Conservation (phyloP, 768 basidiomycete species). For the Hericium rajendrae region DNA sequence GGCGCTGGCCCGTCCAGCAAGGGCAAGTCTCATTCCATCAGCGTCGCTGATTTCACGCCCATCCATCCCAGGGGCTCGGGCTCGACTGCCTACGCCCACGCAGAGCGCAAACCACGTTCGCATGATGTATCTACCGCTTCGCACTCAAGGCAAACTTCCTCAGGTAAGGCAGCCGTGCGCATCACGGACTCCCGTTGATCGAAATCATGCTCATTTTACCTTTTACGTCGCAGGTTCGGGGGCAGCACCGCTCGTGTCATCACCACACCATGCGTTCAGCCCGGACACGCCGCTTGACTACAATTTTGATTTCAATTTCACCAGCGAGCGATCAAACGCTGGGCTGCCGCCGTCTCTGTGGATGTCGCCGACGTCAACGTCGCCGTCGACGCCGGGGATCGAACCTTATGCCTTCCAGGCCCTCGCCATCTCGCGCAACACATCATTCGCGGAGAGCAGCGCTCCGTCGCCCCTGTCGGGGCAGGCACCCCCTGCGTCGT, state of each 20-base stretch:
- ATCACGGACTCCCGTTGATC: not conserved
- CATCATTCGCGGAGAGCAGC: slow-evolving; percentile 6
- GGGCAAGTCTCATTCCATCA: slow-evolving; percentile 16
- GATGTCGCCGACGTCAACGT: slow-evolving; percentile 65
- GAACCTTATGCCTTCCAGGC: slow-evolving; percentile 17
- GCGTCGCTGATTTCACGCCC: slow-evolving; percentile 5
- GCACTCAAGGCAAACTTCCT: not conserved
- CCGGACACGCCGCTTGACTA: slow-evolving; percentile 17
- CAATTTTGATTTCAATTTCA: slow-evolving; percentile 15
- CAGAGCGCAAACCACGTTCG: not conserved
- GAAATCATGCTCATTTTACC: not conserved
- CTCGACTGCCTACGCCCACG: not conserved
- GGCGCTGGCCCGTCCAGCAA: slow-evolving; percentile 15
- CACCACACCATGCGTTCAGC: slow-evolving; percentile 6
- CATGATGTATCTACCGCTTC: not conserved
- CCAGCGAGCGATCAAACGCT: slow-evolving; percentile 40
- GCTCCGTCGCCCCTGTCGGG: slow-evolving; percentile 21
- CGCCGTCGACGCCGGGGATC: slow-evolving; percentile 32
- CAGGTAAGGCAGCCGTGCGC: not conserved
- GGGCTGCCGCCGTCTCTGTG: slow-evolving; percentile 69
- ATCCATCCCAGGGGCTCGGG: not conserved
- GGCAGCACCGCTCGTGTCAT: slow-evolving; percentile 4
- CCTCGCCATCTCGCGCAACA: slow-evolving; percentile 6
- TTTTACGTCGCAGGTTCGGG: slow-evolving; percentile 6
- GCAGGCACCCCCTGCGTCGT: slow-evolving; percentile 2